phyloP scores from a whole-genome alignment of 108 stramenopile genomes.

The Fragilaria radians region DNA sequence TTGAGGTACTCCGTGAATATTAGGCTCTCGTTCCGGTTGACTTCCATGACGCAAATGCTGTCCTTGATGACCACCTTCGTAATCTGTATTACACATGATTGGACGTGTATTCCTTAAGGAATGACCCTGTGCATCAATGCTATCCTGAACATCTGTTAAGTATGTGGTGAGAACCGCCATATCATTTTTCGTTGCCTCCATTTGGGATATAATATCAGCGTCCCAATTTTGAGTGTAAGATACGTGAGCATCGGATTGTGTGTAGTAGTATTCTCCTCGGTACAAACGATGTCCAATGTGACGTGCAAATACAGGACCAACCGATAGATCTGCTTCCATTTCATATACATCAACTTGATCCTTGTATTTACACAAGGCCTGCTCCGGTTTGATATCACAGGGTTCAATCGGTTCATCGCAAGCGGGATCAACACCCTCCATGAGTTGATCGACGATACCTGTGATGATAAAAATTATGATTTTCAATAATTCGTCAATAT shows the following conservation, averaged over 20 bases:
- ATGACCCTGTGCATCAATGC: slow-evolving; percentile 49
- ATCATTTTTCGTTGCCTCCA: slow-evolving; percentile 74
- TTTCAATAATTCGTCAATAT: background rate
- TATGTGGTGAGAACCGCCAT: slow-evolving; percentile 91
- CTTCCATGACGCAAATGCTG: slow-evolving; percentile 77
- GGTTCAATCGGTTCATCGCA: slow-evolving; percentile 73
- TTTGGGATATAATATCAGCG: slow-evolving; percentile 74
- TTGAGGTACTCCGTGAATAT: slow-evolving; percentile 65
- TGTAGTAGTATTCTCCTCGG: slow-evolving; percentile 91
- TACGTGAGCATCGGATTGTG: slow-evolving; percentile 95
- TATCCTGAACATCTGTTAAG: slow-evolving; percentile 73
- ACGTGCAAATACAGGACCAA: slow-evolving; percentile 88
- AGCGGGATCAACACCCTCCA: slow-evolving; percentile 59
- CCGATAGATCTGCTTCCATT: slow-evolving; percentile 69
- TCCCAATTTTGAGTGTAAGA: slow-evolving; percentile 90
- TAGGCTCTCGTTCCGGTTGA: slow-evolving; percentile 76
- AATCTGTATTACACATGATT: slow-evolving; percentile 88
- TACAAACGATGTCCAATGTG: slow-evolving; percentile 85
- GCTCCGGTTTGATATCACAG: slow-evolving; percentile 53
- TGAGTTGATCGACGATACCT: slow-evolving; percentile 79
- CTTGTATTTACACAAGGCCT: slow-evolving; percentile 64
- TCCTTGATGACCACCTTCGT: slow-evolving; percentile 71
- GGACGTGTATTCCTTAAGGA: slow-evolving; percentile 64
- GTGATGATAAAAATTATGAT: slow-evolving; percentile 1
- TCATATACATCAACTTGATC: slow-evolving; percentile 73